Base-by-base conservation (phyloP, 2,329 filamentous ascomycete genomes). In the Ophiostoma pallidulum region DNA sequence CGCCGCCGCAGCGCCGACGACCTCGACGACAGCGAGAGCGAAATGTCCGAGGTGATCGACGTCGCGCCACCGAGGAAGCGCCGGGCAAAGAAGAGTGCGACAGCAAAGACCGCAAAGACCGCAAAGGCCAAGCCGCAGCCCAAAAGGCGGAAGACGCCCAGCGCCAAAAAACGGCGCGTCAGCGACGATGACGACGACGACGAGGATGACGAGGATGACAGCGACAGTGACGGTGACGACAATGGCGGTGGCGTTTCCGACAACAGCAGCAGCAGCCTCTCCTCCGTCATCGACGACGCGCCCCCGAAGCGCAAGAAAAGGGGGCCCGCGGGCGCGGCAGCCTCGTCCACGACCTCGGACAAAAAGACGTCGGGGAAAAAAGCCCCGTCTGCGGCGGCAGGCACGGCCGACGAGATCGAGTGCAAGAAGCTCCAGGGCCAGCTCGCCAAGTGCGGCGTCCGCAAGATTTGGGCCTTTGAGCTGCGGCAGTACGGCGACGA, bases 401-500 rank as follows among this genome's bases (percentile, higher is more conserved):
- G 56, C 13, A 62, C 80, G 16, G 77, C 83, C 0, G 77, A 89
- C 51, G 79, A 87, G 50, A 80, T 77, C 4, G 86, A 94, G 62
- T 84, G 96, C 61, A 97, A 95, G 64, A 84, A 82, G 41, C 72
- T 97, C 4, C 91, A 97, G 66, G 78, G 80, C 8, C 88, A 91
- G 64, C 75, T 98, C 7, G 68, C 83, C 39, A 95, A 96, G 65
- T 98, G 91, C 59, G 91, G 91, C 26, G 79, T 96, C 47, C 84
- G 88, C 45, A 97, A 96, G 62, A 77, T 96, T 52, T 98, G 92
- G 91, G 78, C 77, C 42, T 80, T 84, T 53, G 88, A 96, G 64
- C 74, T 98, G 24, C 86, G 86, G 62, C 71, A 80, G 47, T 89
- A 78, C 58, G 75, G 74, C 1, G 77, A 82, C 47, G 85, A 90